These are phyloP conservation scores for Cladosporium sp. DNA, from an alignment of 2,329 filamentous ascomycete genomes.

Conservation along the genomic window DNA sequence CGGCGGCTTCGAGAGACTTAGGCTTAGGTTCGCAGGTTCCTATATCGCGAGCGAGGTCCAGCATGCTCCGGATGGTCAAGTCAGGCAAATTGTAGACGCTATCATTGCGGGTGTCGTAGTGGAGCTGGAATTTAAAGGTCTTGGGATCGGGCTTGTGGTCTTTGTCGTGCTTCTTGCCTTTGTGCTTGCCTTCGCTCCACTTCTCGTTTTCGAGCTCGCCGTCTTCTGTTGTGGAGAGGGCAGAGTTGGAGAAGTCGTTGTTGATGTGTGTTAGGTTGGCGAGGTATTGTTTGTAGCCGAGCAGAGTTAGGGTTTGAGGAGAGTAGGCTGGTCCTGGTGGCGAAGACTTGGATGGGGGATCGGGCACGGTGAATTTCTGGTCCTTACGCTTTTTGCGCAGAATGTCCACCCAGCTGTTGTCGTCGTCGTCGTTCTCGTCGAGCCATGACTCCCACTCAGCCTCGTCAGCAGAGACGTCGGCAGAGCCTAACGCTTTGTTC, in stretches of 20 bases:
- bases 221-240: not conserved
- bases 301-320: slow-evolving; percentile 75
- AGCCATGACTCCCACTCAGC: slow-evolving; percentile 11
- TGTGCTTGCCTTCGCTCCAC: slow-evolving; percentile 67
- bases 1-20: slow-evolving; percentile 32
- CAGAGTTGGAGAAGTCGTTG: slow-evolving; percentile 58
- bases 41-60: slow-evolving; percentile 79
- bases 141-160: slow-evolving; percentile 60
- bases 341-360: slow-evolving; percentile 69
- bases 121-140: slow-evolving; percentile 73
- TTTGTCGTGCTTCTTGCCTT: slow-evolving; percentile 55
- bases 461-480: slow-evolving; percentile 22
- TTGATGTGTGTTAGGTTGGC: slow-evolving; percentile 93
- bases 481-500: slow-evolving; percentile 8
- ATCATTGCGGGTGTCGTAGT: slow-evolving; percentile 84
- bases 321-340: slow-evolving; percentile 89
- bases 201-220: slow-evolving; percentile 40
- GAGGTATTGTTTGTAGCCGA: slow-evolving; percentile 86
- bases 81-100: slow-evolving; percentile 74
- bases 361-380: slow-evolving; percentile 59
- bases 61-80: slow-evolving; percentile 78
- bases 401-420: slow-evolving; percentile 43
- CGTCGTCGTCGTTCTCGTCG: slow-evolving; percentile 21
- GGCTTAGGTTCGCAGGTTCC: slow-evolving; percentile 53
- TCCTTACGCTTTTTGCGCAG: slow-evolving; percentile 55